Conservation (phyloP, 108 stramenopile genomes). For the Aurantiochytrium sp. region DNA sequence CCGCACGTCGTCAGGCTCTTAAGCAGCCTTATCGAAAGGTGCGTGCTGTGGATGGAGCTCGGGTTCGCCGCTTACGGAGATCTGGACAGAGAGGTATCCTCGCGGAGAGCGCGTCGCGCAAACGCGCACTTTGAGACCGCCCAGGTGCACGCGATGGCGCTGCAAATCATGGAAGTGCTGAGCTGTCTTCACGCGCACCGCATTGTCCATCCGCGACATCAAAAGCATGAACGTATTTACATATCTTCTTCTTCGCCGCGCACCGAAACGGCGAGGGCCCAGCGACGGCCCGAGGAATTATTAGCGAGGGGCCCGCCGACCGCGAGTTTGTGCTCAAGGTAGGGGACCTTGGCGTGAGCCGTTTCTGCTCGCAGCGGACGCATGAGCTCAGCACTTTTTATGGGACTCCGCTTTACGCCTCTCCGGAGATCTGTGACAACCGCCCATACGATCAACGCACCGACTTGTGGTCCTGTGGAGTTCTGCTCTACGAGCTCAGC, state of each 20-base stretch:
- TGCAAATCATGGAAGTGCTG: conserved; percentile 34
- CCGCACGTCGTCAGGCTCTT: conserved; percentile 54
- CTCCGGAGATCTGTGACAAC: conserved; percentile 41
- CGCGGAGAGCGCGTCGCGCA: background rate
- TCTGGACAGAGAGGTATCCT: background rate
- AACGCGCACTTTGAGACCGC: background rate
- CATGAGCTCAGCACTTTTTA: conserved; percentile 36
- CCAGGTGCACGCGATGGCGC: background rate
- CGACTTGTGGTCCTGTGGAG: conserved; percentile 43
- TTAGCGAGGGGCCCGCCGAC: background rate
- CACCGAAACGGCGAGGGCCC: background rate
- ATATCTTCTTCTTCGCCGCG: background rate
- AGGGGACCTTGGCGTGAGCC: conserved; percentile 41
- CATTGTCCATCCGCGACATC: conserved; percentile 46
- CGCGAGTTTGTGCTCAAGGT: background rate
- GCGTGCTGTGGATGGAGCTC: conserved; percentile 47
- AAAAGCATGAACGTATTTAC: conserved; percentile 33
- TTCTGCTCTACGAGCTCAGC: conserved; percentile 40
- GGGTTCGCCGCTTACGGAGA: conserved; percentile 39
- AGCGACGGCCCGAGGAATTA: background rate
- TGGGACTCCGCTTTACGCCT: conserved; percentile 46
- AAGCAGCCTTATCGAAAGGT: conserved; percentile 45
- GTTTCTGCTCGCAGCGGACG: conserved; percentile 30
- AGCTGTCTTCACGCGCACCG: conserved; percentile 29
- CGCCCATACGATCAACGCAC: conserved; percentile 38